Base-by-base conservation (phyloP, 495 filamentous ascomycete species). In the Apiosordaria backusii region DNA sequence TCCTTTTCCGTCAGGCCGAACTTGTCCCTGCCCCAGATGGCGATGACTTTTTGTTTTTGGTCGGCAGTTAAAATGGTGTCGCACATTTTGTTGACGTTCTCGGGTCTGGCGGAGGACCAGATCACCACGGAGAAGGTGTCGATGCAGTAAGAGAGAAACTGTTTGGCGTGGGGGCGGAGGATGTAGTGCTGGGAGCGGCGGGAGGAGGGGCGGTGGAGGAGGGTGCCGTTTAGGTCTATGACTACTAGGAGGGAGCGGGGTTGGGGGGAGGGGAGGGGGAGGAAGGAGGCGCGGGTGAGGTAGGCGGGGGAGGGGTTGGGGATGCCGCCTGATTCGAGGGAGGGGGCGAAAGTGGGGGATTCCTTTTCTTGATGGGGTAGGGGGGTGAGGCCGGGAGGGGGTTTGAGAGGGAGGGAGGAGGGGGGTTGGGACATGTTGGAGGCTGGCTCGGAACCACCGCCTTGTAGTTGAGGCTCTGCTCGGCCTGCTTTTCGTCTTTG, bases 161-260 rank as follows among this genome's bases (percentile, higher is more conserved):
- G 26, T 0, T 76, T 58, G 0, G 94, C 82, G 29, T 81, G 80
- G 0, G 89, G 89, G 4, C 95, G 87, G 57, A 80, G 74, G 3
- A 81, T 71, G 73, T 90, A 90, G n/a, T 70, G 71, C 0, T 76
- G 79, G 0, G 88, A 83, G 0, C 60, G 22, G 2, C 77, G 68
- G 10, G 80, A 77, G 29, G 77, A 75, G 10, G 86, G 87, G 15
- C 95, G 91, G 71, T 83, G 80, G 18, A 97, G 81, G 3, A 99
- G 81, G 0, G 96, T 97, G 63, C 96, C 95, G 78, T 98, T 99
- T 0, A 99, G 83, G 74, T 99, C 95, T 63, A 98, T 86, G 26
- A 98, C 85, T 21, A 99, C 76, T 2, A 99, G 86, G 0, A 96
- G 78, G 10, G 80, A 77, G 2, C 76, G 76, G 6, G 80, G 74